Percentiles rank a stretch among this genome's conserved stretches.
Evolutionary conservation across 108 stramenopile species (phyloP).

Genomic region (Cyclotella cryptica): DNA sequence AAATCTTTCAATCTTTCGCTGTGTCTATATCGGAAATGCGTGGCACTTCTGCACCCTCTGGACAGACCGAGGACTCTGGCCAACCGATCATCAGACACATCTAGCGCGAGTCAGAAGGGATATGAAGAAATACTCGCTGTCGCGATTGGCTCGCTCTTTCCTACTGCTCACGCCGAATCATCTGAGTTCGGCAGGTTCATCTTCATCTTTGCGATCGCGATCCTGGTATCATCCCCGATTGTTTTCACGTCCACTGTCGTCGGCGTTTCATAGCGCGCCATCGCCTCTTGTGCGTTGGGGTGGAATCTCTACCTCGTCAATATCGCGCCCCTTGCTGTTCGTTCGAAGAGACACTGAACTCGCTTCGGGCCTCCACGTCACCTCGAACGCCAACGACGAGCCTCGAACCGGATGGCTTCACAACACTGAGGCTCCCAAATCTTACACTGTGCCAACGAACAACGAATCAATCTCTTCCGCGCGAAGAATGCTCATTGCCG

Average conservation of each 20-base stretch:
- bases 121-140: neutral
- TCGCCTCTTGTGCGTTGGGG: neutral
- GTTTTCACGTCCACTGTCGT: no score
- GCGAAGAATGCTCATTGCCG: slow-evolving; percentile 55
- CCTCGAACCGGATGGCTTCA: slow-evolving; percentile 90
- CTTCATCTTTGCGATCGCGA: neutral
- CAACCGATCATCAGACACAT: neutral
- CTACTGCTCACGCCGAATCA: neutral
- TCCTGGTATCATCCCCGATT: neutral
- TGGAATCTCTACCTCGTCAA: neutral
- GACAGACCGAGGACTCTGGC: no score
- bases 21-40: no score
- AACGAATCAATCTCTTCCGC: slow-evolving; percentile 15
- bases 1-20: no score
- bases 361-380: neutral
- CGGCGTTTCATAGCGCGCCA: no score
- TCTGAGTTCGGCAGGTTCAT: neutral
- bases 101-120: neutral
- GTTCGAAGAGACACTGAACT: neutral
- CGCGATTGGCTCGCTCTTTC: neutral
- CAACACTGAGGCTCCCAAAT: slow-evolving; percentile 57
- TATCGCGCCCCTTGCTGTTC: neutral
- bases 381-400: slow-evolving; percentile 29
- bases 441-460: slow-evolving; percentile 20
- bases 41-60: no score